Percentiles rank a stretch among this genome's conserved stretches.
phyloP scores from a whole-genome alignment of 768 basidiomycete genomes.

The Lentinula raphanica region DNA sequence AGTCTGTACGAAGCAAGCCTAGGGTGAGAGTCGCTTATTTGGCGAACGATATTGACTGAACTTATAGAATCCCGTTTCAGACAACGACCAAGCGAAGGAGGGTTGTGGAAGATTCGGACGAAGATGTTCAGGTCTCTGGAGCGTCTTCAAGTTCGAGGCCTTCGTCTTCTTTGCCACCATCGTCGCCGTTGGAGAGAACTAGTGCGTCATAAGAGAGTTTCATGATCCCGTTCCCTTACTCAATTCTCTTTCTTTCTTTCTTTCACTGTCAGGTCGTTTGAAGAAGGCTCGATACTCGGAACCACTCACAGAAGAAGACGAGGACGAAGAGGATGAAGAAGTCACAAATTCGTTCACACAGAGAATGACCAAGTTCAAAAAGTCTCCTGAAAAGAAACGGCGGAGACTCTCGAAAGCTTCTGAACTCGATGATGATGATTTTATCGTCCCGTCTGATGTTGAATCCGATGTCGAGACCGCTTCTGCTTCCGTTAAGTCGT shows the following conservation, averaged over 20 bases:
- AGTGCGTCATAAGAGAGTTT: conserved; percentile 8
- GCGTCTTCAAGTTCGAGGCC: conserved; percentile 18
- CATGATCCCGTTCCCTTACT: conserved; percentile 8
- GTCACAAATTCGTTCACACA: conserved; percentile 46
- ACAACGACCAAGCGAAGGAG: conserved; percentile 61
- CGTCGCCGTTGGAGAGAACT: conserved; percentile 35
- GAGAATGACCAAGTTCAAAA: conserved; percentile 59
- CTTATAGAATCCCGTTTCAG: conserved; percentile 19
- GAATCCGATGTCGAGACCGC: conserved; percentile 55
- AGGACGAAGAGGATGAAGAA: conserved; percentile 44
- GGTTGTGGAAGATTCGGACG: conserved; percentile 65
- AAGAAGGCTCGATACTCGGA: conserved; percentile 63
- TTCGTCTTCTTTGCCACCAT: conserved; percentile 20
- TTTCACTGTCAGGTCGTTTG: conserved; percentile 38
- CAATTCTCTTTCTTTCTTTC: too few relatives aligned
- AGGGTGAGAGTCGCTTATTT: conserved; percentile 26
- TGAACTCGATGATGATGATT: conserved; percentile 69
- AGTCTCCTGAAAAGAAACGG: conserved; percentile 50
- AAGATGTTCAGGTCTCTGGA: conserved; percentile 38
- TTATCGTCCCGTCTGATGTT: conserved; percentile 57
- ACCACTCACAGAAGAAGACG: conserved; percentile 43
- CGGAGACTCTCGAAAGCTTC: conserved; percentile 34
- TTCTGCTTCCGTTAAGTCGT: conserved; percentile 42
- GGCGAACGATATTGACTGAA: neutral
- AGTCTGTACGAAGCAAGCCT: conserved; percentile 31